Percentiles rank a stretch among this genome's conserved stretches.
phyloP scores from a whole-genome alignment of 176 grass and related monocot species.

The Oryza officinalis region DNA sequence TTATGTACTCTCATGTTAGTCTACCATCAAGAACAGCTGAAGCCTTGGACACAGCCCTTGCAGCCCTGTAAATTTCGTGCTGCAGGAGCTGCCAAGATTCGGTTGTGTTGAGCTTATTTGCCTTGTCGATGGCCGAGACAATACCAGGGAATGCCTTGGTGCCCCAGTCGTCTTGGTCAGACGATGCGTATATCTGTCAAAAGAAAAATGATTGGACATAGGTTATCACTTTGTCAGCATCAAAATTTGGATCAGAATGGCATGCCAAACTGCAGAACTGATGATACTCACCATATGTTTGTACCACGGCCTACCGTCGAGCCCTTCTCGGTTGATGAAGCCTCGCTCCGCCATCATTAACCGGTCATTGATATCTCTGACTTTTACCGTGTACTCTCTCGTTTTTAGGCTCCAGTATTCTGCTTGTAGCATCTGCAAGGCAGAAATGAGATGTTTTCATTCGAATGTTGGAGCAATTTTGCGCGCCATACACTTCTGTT shows the following conservation, averaged over 20 bases:
- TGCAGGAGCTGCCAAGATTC: constrained; percentile 62
- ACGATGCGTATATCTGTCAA: constrained; percentile 75
- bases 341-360: constrained; percentile 88
- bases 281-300: constrained; percentile 77
- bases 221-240: background rate
- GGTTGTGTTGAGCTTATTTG: constrained; percentile 55
- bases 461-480: background rate
- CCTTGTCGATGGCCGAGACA: constrained; percentile 59
- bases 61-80: constrained; percentile 81
- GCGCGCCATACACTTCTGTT: background rate
- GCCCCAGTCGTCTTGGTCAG: constrained; percentile 65
- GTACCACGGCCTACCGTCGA: constrained; percentile 74
- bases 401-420: constrained; percentile 40
- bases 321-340: constrained; percentile 80
- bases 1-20: constrained; percentile 55
- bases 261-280: background rate
- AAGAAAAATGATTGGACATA: background rate
- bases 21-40: constrained; percentile 64
- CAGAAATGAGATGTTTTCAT: constrained; percentile 1
- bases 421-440: constrained; percentile 54
- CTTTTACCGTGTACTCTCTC: constrained; percentile 55
- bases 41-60: constrained; percentile 77
- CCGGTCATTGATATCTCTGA: constrained; percentile 74
- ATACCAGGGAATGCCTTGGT: constrained; percentile 74
- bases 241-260: constrained; percentile 12